Conservation (phyloP, 2,329 filamentous ascomycete species). For the Metarhizium rileyi region DNA sequence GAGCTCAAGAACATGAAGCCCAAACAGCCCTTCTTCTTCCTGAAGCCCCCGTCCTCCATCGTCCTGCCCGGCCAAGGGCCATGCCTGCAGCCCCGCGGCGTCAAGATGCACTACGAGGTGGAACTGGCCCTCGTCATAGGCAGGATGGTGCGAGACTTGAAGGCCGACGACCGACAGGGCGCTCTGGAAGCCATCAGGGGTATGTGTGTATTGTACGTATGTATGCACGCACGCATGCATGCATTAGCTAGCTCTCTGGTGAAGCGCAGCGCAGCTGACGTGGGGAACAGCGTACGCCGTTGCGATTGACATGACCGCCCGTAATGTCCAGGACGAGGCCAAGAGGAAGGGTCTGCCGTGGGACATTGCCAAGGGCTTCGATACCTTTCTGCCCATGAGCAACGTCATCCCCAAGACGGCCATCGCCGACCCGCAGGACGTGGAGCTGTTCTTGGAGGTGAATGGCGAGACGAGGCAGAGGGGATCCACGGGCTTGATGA, state of each 20-base stretch:
- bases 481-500: constrained; percentile 88
- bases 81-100: constrained; percentile 71
- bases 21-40: constrained; percentile 97
- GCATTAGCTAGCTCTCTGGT: too few species aligned
- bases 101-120: constrained; percentile 87
- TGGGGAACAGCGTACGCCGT: constrained; percentile 66
- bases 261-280: too few species aligned
- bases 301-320: constrained; percentile 93
- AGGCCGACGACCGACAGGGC: constrained; percentile 62
- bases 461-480: constrained; percentile 70
- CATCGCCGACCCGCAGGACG: constrained; percentile 80
- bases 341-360: constrained; percentile 93
- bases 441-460: constrained; percentile 77
- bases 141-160: constrained; percentile 66
- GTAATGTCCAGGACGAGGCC: constrained; percentile 91
- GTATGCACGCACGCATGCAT: too few species aligned
- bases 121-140: constrained; percentile 87
- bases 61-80: constrained; percentile 69
- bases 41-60: constrained; percentile 86
- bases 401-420: constrained; percentile 67
- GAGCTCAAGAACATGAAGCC: constrained; percentile 82
- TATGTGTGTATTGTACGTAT: too few species aligned
- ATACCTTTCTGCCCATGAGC: constrained; percentile 89
- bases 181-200: constrained; percentile 75
- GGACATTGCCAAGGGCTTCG: constrained; percentile 95